Conservation (phyloP, 1,284 basidiomycete genomes). For the Pisolithus thermaeus region DNA sequence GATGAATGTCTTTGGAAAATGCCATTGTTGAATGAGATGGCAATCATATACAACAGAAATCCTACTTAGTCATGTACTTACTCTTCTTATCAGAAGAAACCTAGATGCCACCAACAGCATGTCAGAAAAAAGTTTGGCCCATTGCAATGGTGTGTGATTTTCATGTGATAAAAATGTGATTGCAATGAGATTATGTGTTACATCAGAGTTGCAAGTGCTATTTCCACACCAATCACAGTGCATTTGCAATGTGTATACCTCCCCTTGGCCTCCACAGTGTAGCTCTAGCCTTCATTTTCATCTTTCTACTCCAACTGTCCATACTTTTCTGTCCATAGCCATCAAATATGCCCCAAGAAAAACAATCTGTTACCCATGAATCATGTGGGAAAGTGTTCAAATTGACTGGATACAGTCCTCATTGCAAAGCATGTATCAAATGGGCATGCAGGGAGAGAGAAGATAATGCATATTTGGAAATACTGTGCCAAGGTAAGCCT, state of each 20-base stretch:
- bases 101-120: no score
- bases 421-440: background rate
- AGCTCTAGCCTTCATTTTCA: no score
- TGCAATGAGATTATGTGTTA: background rate
- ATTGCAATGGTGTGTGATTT: slow-evolving; percentile 1
- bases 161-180: background rate
- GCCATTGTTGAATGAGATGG: no score
- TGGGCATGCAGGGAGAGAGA: background rate
- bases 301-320: background rate
- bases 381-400: background rate
- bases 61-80: no score
- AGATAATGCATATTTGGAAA: background rate
- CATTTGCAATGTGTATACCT: background rate
- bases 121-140: background rate
- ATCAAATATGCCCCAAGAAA: background rate
- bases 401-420: background rate
- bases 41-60: no score
- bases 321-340: background rate
- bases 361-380: background rate
- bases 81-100: no score
- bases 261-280: background rate
- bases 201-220: background rate
- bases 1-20: no score
- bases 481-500: background rate
- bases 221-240: background rate